Base-by-base conservation (phyloP, 805 yeast genomes). In the Phaffomyces antillensis region DNA sequence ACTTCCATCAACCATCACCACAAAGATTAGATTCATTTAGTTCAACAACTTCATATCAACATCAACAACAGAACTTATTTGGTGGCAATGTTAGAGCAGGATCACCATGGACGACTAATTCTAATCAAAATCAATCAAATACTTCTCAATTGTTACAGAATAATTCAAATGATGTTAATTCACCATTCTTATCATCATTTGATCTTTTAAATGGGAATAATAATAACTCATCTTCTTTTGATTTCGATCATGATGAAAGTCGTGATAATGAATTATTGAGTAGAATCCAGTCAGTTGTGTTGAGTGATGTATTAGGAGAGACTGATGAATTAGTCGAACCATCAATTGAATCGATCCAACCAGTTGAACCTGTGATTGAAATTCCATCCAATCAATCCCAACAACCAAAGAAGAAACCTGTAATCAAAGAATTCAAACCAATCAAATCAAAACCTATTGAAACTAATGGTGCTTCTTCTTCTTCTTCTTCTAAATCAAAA, bases 271-370 rank as follows among this genome's bases (percentile, higher is more conserved):
- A 60, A 15, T 59, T 67, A n/a, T 63, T 72, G 41, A 63, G 60
- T 36, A 64, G 63, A 23, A 55, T 72, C 35, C 72, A 68, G 31
- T 56, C 64, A 18, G 65, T 68, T 4, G 74, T 71, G 23, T 65
- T 72, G 17, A 65, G 66, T 34, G 70, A 64, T 33, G 68, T 72
- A 34, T 62, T 71, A 47, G 39, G 31, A 25, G 42, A 44, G 17
- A 17, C 26, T 23, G 38, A 12, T n/a, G 15, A 20, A 32, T 20
- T 13, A 31, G 38, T 33, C 17, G 20, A 39, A 17, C 36, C 12
- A 34, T 16, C 25, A 9, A 16, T 35, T n/a, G 23, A 38, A 17
- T 12, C 16, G 16, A 8, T 11, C 5, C 13, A 15, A 25, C n/a
- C 31, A 37, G 23, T 18, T 7, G 31, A 32, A 33, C 24, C n/a